A percentile compares a stretch with the other conserved stretches of the same genome.
Evolutionary conservation across 306 rosid species (phyloP).

Genomic region (Cajanus cajan): DNA sequence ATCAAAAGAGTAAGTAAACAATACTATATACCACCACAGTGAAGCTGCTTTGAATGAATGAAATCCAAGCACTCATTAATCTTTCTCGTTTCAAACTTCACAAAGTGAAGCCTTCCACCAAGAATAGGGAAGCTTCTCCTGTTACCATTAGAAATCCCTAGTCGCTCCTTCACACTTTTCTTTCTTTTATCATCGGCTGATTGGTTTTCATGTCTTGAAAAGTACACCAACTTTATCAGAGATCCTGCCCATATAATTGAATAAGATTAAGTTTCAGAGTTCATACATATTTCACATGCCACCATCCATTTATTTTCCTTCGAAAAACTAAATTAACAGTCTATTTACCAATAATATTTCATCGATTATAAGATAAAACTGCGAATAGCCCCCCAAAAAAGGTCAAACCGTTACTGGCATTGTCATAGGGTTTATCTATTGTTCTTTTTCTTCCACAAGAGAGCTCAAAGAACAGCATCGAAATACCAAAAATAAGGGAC

Average conservation of each 20-base stretch:
- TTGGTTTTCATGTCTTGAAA: constrained; percentile 84
- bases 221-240: constrained; percentile 92
- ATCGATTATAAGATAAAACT: constrained; percentile 2
- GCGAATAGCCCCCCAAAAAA: not conserved
- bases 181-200: constrained; percentile 74
- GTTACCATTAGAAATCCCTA: constrained; percentile 70
- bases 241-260: constrained; percentile 64
- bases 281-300: constrained; percentile 8
- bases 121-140: constrained; percentile 95
- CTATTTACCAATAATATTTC: not conserved
- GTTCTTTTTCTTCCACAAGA: not conserved
- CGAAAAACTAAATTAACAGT: not conserved
- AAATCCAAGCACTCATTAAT: constrained; percentile 92
- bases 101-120: constrained; percentile 99
- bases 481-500: not conserved
- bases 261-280: constrained; percentile 25
- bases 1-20: not conserved
- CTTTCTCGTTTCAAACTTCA: constrained; percentile 93
- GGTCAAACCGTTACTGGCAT: not conserved
- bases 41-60: constrained; percentile 92
- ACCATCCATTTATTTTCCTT: not conserved
- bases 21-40: constrained; percentile 62
- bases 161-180: constrained; percentile 59
- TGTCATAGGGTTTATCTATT: not conserved
- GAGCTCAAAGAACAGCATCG: not conserved